Conservation (phyloP, 208 protist species). For the Wallacemonas sp. region DNA sequence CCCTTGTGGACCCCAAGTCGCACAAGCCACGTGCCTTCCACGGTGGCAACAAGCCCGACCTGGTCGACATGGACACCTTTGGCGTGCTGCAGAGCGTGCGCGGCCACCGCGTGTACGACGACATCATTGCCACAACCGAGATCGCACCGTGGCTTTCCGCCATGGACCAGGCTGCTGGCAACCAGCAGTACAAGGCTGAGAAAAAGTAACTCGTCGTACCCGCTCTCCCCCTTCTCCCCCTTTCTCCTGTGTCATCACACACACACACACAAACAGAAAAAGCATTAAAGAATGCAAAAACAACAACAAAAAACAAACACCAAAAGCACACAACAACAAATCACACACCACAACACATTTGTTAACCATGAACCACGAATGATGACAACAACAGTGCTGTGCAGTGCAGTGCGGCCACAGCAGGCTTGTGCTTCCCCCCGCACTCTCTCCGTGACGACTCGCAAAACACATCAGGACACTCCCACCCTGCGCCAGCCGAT, state of each 20-base stretch:
- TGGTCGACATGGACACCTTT: slow-evolving; percentile 89
- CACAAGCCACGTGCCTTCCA: slow-evolving; percentile 71
- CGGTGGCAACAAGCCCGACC: slow-evolving; percentile 81
- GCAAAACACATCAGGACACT: no score
- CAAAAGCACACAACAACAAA: no score
- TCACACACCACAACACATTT: no score
- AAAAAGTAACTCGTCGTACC: slow-evolving; percentile 1
- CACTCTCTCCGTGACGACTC: no score
- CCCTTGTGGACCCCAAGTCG: slow-evolving; percentile 54
- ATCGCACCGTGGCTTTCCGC: slow-evolving; percentile 64
- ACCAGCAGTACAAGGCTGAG: slow-evolving; percentile 17
- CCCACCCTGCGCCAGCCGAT: no score
- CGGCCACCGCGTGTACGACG: slow-evolving; percentile 82
- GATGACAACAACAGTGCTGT: no score
- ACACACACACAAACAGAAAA: no score
- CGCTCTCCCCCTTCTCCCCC: not conserved
- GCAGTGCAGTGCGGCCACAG: no score
- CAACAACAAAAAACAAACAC: no score
- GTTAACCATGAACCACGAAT: no score
- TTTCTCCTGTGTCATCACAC: not conserved
- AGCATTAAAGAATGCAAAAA: no score
- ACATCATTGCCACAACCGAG: slow-evolving; percentile 63
- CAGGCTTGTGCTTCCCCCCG: no score
- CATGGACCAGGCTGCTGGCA: slow-evolving; percentile 53
- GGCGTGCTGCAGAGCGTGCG: slow-evolving; percentile 88